Conservation (phyloP, 768 basidiomycete species). For the Ephemerocybe angulata region DNA sequence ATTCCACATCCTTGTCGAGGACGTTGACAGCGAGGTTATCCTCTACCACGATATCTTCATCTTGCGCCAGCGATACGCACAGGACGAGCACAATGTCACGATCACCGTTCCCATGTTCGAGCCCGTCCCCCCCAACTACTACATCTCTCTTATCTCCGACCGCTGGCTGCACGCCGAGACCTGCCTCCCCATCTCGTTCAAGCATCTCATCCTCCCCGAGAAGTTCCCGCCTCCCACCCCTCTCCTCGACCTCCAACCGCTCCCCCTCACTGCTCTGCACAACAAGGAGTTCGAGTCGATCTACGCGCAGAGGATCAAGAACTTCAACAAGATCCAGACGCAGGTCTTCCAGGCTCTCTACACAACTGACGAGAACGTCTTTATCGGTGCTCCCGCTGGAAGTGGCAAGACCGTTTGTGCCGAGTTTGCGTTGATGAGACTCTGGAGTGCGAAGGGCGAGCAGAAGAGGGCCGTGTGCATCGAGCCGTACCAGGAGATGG, state of each 20-base stretch:
- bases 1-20: constrained; percentile 93
- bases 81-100: constrained; percentile 91
- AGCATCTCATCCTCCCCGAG: constrained; percentile 94
- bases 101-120: constrained; percentile 96
- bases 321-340: constrained; percentile 98
- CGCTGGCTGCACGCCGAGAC: constrained; percentile 96
- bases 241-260: constrained; percentile 86
- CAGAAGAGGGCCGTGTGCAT: constrained; percentile 87
- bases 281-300: constrained; percentile 90
- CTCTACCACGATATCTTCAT: constrained; percentile 94
- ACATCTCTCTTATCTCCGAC: constrained; percentile 91
- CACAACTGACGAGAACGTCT: constrained; percentile 93
- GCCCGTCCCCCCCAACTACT: constrained; percentile 97
- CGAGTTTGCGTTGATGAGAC: constrained; percentile 89
- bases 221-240: constrained; percentile 93
- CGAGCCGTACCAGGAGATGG: constrained; percentile 97
- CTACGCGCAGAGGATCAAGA: constrained; percentile 74
- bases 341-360: constrained; percentile 99
- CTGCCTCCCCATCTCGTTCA: constrained; percentile 92
- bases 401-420: constrained; percentile 97
- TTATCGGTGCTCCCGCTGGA: constrained; percentile 95
- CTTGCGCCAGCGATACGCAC: constrained; percentile 86
- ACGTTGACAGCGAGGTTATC: constrained; percentile 95
- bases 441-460: constrained; percentile 83
- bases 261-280: constrained; percentile 88